Conservation (phyloP, 176 grass and related monocot genomes). For the Dactylis glomerata region DNA sequence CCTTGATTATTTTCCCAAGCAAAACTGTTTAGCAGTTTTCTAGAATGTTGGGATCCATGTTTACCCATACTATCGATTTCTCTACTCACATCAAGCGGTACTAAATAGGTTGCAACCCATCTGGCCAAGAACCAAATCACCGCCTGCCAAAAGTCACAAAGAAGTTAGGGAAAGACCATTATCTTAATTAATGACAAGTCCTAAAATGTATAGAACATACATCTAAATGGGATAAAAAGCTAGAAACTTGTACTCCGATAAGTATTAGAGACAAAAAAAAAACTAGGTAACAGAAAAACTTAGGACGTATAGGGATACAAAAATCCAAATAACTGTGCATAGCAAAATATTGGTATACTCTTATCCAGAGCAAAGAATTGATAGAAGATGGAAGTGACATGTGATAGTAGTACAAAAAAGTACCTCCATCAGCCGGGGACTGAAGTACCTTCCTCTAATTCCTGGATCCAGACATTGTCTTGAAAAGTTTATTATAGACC, state of each 20-base stretch:
- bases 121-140: conserved; percentile 90
- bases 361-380: neutral
- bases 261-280: neutral
- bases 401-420: conserved; percentile 22
- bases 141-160: conserved; percentile 61
- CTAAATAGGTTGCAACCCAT: conserved; percentile 95
- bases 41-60: conserved; percentile 60
- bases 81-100: conserved; percentile 70
- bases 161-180: conserved; percentile 29
- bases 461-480: conserved; percentile 82
- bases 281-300: neutral
- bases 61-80: conserved; percentile 35
- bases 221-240: neutral
- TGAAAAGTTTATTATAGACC: conserved; percentile 90
- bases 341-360: conserved; percentile 15
- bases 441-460: conserved; percentile 84
- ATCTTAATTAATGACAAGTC: neutral
- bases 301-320: neutral
- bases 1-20: conserved; percentile 90
- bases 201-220: conserved; percentile 1
- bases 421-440: conserved; percentile 98
- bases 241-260: neutral
- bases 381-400: neutral
- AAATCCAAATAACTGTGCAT: neutral
- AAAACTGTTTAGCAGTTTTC: conserved; percentile 81